Evolutionary conservation across 2,329 filamentous ascomycete genomes (phyloP).

Genomic region (Dendryphion nanum): DNA sequence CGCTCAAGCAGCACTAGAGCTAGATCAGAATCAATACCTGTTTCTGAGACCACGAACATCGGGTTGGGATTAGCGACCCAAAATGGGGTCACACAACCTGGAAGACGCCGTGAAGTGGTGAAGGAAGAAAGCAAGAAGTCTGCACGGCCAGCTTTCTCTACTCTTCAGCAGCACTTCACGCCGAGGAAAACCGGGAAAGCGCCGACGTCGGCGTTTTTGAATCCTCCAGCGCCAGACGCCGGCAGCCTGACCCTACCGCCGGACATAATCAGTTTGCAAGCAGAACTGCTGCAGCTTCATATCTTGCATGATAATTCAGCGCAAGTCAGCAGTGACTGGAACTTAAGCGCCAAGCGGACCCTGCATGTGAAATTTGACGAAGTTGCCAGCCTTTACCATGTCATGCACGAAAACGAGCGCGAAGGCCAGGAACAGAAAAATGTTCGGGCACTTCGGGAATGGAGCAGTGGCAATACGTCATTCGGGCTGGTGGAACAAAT

Average conservation of each 20-base stretch:
- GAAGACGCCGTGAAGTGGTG: conserved; percentile 14
- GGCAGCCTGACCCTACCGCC: conserved; percentile 19
- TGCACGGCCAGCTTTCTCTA: conserved; percentile 35
- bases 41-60: conserved; percentile 3
- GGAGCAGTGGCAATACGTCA: conserved; percentile 25
- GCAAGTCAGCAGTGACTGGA: conserved; percentile 27
- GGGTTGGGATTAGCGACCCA: neutral
- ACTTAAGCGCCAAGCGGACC: conserved; percentile 27
- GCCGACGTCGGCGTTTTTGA: conserved; percentile 34
- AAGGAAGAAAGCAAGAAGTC: conserved; percentile 24
- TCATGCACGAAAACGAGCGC: conserved; percentile 37
- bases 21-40: too few species aligned
- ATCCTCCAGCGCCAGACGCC: conserved; percentile 24
- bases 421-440: conserved; percentile 37
- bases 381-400: conserved; percentile 34
- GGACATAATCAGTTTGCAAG: conserved; percentile 34
- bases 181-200: conserved; percentile 37
- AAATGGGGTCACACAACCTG: neutral
- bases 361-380: conserved; percentile 36
- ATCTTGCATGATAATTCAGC: conserved; percentile 30
- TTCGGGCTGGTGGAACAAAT: conserved; percentile 34
- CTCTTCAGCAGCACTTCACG: conserved; percentile 41
- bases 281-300: conserved; percentile 39
- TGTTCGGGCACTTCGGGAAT: conserved; percentile 34
- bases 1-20: conserved; percentile 24